Percentiles rank a stretch among this genome's conserved stretches.
Conservation (phyloP, 495 filamentous ascomycete genomes). For the Aspergillus conjunctus region DNA sequence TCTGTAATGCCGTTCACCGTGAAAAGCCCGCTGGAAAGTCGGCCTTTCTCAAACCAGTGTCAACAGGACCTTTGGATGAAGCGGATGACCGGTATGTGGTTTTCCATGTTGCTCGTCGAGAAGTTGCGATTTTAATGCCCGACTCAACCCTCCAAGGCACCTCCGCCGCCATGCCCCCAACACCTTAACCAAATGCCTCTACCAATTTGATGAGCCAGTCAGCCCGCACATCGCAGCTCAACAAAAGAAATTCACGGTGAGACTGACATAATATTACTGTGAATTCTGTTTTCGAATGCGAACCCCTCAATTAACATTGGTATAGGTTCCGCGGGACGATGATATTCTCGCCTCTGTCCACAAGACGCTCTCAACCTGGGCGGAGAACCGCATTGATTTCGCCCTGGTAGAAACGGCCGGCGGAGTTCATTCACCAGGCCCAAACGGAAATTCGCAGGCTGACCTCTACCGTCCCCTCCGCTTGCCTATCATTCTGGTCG, state of each 20-base stretch:
- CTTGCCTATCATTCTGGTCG: slow-evolving; percentile 70
- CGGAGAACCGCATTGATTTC: slow-evolving; percentile 37
- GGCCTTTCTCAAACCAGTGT: slow-evolving; percentile 74
- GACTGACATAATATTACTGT: not conserved
- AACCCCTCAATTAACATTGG: slow-evolving; percentile 13
- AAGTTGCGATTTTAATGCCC: not conserved
- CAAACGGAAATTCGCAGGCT: slow-evolving; percentile 72
- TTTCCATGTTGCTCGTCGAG: not conserved
- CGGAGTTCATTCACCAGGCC: slow-evolving; percentile 72
- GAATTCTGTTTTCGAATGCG: not conserved
- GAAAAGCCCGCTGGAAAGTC: slow-evolving; percentile 45
- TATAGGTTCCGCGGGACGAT: slow-evolving; percentile 49
- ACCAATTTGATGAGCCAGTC: slow-evolving; percentile 69
- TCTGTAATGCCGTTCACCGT: slow-evolving; percentile 60
- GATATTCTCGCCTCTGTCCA: slow-evolving; percentile 50
- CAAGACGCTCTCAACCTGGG: slow-evolving; percentile 47
- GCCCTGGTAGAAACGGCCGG: slow-evolving; percentile 76
- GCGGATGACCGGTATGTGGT: slow-evolving; percentile 63
- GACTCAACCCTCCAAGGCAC: slow-evolving; percentile 46
- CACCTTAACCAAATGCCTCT: slow-evolving; percentile 59
- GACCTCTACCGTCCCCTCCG: slow-evolving; percentile 72
- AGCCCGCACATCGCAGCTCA: slow-evolving; percentile 73
- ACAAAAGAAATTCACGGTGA: slow-evolving; percentile 34
- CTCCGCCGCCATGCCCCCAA: slow-evolving; percentile 54
- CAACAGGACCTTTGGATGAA: slow-evolving; percentile 66